Conservation (phyloP, 2,329 filamentous ascomycete species). For the Talaromyces sp. region DNA sequence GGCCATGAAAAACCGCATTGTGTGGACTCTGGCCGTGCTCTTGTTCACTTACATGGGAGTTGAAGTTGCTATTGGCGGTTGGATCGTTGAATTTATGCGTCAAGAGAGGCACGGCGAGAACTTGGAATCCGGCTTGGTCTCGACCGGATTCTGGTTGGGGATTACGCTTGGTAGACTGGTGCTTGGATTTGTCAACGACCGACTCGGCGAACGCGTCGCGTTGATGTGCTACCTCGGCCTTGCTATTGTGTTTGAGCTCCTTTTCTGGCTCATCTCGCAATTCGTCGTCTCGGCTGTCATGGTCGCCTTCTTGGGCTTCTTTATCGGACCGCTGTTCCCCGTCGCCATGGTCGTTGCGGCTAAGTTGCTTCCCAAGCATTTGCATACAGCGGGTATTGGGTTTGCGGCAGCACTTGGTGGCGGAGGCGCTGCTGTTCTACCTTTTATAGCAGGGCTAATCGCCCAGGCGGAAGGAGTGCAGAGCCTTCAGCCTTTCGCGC, state of each 20-base stretch:
- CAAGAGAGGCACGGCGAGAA: constrained; percentile 57
- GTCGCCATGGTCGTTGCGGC: constrained; percentile 66
- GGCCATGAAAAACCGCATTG: constrained; percentile 36
- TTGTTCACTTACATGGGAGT: constrained; percentile 67
- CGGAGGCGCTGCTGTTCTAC: constrained; percentile 51
- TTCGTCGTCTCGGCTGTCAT: constrained; percentile 68
- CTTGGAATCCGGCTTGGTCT: constrained; percentile 64
- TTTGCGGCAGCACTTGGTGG: constrained; percentile 73
- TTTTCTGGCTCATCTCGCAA: constrained; percentile 74
- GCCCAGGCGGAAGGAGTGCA: constrained; percentile 50
- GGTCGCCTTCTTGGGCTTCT: constrained; percentile 67
- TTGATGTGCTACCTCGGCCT: constrained; percentile 58
- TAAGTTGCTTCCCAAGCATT: constrained; percentile 63
- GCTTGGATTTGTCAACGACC: constrained; percentile 72
- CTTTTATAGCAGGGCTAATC: constrained; percentile 36
- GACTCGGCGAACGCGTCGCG: constrained; percentile 38
- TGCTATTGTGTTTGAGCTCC: constrained; percentile 59
- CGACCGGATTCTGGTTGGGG: constrained; percentile 75
- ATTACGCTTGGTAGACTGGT: constrained; percentile 66
- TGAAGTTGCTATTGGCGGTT: constrained; percentile 63
- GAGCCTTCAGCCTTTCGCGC: constrained; percentile 53
- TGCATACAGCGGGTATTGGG: constrained; percentile 70
- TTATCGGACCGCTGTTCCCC: constrained; percentile 71
- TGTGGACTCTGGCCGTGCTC: constrained; percentile 65
- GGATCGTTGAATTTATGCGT: constrained; percentile 76